These are phyloP conservation scores for Gynostemma pentaphyllum DNA, from an alignment of 306 rosid genomes.

Conservation along the genomic window DNA sequence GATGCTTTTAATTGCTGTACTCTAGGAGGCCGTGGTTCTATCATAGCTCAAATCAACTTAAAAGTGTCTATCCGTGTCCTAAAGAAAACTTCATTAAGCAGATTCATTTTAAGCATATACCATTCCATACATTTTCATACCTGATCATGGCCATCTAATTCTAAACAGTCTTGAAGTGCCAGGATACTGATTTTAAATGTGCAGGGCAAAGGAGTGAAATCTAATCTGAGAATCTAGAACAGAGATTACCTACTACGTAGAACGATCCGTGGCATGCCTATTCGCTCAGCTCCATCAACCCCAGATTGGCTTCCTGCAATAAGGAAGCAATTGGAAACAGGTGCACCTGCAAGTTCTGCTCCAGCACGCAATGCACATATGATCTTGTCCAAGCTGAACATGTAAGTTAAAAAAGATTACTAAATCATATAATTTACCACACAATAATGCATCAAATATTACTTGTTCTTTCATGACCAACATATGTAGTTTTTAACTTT, in stretches of 20 bases:
- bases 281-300: slow-evolving; percentile 56
- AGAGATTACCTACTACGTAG: slow-evolving; percentile 63
- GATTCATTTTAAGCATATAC: not conserved
- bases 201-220: not conserved
- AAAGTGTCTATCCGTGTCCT: not conserved
- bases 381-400: slow-evolving; percentile 59
- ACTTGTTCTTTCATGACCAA: not conserved
- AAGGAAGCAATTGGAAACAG: slow-evolving; percentile 61
- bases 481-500: no score
- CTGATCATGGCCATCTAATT: not conserved
- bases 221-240: not conserved
- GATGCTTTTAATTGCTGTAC: not conserved
- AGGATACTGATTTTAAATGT: not conserved
- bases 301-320: slow-evolving; percentile 90
- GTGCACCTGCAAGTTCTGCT: slow-evolving; percentile 62
- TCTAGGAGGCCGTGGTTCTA: not conserved
- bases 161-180: not conserved
- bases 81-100: not conserved
- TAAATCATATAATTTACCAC: not conserved
- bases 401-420: not conserved
- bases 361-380: slow-evolving; percentile 79
- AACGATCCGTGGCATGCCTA: slow-evolving; percentile 81
- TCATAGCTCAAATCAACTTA: not conserved
- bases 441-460: not conserved
- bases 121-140: not conserved